Base-by-base conservation (phyloP, 441 rosid species). In the Aleurites moluccanus region DNA sequence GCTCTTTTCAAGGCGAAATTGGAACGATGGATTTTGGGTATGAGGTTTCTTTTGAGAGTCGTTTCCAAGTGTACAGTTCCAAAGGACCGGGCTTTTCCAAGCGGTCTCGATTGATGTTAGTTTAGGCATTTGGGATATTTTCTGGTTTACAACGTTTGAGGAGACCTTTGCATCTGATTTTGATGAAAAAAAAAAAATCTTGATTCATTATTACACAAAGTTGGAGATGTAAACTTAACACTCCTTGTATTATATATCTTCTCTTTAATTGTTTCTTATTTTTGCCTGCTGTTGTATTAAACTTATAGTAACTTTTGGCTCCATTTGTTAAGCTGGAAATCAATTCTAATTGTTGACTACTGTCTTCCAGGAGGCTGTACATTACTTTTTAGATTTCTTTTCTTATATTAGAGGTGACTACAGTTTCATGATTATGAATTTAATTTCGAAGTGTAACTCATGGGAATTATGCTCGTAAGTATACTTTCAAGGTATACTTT, bases 11-110 rank as follows among this genome's bases (percentile, higher is more conserved):
- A 81, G 83, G 83, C 85, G 71, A 45, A 42, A 23, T 10, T 80
- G 87, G 89, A 81, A 78, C 23, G 85, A 80, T 6, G 78, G 82
- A 27, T 73, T 79, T 64, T 85, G 85, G 86, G 86, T 69, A 64
- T 85, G 85, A 87, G 73, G 69, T 53, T 59, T 65, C 20, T 33
- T 53, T 77, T 30, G 40, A 18, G 65, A 50, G 64, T 69, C 78
- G 75, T 65, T 44, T 67, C 49, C n/a, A 86, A 83, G 56, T 85
- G 92, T 88, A 90, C 87, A 88, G 91, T 80, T 84, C 75, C 40
- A 13, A 57, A 56, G 77, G 75, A 47, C 69, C 61, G 3, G 67
- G 67, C 72, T 0, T 73, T 71, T 78, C 55, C 45, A 61, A 25
- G 50, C 64, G 28, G 55, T 82, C 67, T 70, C 61, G 50, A 75